Evolutionary conservation across 2,329 filamentous ascomycete genomes (phyloP), one percentile per base, ranked within the genome.

Genomic region (Myriosclerotinia duriaeana): DNA sequence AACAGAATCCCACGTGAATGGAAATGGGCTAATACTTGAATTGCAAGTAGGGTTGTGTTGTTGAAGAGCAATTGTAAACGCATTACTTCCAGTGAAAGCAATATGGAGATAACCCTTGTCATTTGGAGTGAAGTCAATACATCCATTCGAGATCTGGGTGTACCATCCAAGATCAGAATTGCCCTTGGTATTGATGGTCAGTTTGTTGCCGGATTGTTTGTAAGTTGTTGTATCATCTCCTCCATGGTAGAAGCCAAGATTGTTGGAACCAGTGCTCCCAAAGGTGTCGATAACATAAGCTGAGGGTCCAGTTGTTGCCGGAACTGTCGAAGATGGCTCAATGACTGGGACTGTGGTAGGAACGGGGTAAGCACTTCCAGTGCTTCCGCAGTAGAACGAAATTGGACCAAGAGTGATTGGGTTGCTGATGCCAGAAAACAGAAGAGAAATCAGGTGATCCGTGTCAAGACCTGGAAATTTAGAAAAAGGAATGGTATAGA

Each of bases 1-100:
- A 22, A 89, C 79, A 0, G 85, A 87, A 74, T 90, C 88, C 81
- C 87, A 88, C 0, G 87, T 89, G 74, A 85, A 86, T 0, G 88
- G 88, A 72, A 83, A 89, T 0, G 88, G 88, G 22, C 81, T 80
- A 36, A 84, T 79, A 22, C 75, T 73, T 6, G 81, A 77, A 73
- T 86, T 81, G 74, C 88, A 90, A 22, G 81, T 77, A 26, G 79
- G 78, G 71, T 91, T 91, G 77, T 89, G 84, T 77, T 90, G 87
- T 71, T 89, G 87, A 61, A 91, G 76, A 1, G 87, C 82, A 55
- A 90, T 79, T 8, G 83, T 86, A 76, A 90, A 91, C 36, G 84
- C 83, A 70, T 82, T 85, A 72, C 82, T 85, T 11, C 88, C 88
- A 1, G 80, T 82, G 75, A 86, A 89, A 14, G 82, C 81, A 63